These are phyloP conservation scores for Physaria fendleri DNA, from an alignment of 345 rosid genomes.

Conservation along the genomic window DNA sequence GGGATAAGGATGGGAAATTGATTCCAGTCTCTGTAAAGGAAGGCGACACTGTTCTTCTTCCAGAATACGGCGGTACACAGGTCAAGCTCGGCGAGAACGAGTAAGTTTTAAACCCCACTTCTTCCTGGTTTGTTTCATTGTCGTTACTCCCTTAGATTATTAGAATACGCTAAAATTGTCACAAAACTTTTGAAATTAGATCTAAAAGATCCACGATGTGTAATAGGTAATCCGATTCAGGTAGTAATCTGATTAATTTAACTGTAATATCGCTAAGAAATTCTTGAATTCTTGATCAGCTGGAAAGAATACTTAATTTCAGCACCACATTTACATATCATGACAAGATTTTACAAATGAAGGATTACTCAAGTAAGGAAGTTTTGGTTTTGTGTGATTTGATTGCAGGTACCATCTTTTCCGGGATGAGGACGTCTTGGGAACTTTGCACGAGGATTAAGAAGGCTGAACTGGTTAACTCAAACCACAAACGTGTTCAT, in stretches of 20 bases:
- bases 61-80: conserved; percentile 70
- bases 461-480: not conserved
- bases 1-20: conserved; percentile 52
- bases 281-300: not conserved
- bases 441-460: conserved; percentile 58
- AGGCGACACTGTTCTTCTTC: conserved; percentile 85
- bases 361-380: not conserved
- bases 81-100: conserved; percentile 82
- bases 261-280: no score
- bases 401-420: conserved; percentile 56
- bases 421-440: conserved; percentile 77
- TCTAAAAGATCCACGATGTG: not conserved
- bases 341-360: not conserved
- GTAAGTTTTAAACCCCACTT: conserved; percentile 29
- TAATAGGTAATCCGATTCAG: not conserved
- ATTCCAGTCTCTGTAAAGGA: conserved; percentile 64
- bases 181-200: not conserved
- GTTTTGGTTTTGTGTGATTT: not conserved
- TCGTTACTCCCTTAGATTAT: no score
- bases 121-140: no score
- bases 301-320: not conserved
- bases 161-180: no score
- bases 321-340: not conserved
- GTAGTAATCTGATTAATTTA: no score
- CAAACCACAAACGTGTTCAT: not conserved